These are phyloP conservation scores for Phytophthora pseudosyringae DNA, from an alignment of 352 stramenopile genomes.

Conservation along the genomic window DNA sequence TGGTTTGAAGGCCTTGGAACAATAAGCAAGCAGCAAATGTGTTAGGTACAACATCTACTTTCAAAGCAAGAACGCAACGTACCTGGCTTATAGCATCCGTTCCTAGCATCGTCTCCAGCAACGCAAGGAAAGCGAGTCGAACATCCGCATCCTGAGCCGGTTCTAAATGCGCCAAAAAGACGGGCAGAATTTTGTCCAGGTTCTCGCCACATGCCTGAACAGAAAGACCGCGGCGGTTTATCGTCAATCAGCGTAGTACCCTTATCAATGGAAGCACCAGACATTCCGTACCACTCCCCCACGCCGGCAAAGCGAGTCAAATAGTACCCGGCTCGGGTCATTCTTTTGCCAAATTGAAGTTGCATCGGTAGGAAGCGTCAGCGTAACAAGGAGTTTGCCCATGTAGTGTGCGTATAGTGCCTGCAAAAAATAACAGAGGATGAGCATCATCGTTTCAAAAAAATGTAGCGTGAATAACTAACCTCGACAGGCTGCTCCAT, in stretches of 20 bases:
- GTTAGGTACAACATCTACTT: not conserved
- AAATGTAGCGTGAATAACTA: constrained; percentile 4
- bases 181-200: constrained; percentile 62
- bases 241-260: not conserved
- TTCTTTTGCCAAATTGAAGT: constrained; percentile 65
- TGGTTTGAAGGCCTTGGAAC: constrained; percentile 60
- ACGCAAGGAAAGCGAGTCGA: constrained; percentile 80
- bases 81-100: constrained; percentile 62
- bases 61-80: constrained; percentile 2
- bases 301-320: constrained; percentile 80
- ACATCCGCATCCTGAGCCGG: constrained; percentile 74
- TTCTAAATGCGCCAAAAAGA: constrained; percentile 73
- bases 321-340: constrained; percentile 63
- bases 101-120: constrained; percentile 85
- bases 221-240: not conserved
- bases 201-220: constrained; percentile 67
- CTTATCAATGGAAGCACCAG: not conserved
- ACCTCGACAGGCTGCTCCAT: constrained; percentile 54
- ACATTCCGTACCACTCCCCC: constrained; percentile 51
- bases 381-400: constrained; percentile 57
- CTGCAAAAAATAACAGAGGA: constrained; percentile 30
- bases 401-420: constrained; percentile 64
- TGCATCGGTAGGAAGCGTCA: constrained; percentile 53
- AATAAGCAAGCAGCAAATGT: not conserved
- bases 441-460: not conserved